Evolutionary conservation across 2,329 filamentous ascomycete species (phyloP).

Genomic region (Incumbomyces lentus): DNA sequence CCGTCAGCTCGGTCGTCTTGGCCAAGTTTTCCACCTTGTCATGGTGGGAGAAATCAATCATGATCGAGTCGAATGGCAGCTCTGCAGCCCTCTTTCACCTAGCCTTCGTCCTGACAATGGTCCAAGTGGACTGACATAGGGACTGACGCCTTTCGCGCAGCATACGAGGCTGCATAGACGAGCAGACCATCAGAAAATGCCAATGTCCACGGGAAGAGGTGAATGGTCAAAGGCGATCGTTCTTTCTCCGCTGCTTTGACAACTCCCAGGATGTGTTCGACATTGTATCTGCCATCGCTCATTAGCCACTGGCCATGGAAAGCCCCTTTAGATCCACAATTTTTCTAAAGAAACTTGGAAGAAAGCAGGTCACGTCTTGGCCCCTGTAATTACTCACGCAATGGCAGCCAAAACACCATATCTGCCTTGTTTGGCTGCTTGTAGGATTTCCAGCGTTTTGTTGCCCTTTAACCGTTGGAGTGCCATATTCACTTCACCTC

Average conservation of each 20-base stretch:
- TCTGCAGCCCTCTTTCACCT: slow-evolving; percentile 51
- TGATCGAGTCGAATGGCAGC: slow-evolving; percentile 54
- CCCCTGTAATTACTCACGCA: too few species aligned
- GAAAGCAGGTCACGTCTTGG: too few species aligned
- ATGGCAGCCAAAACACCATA: slow-evolving; percentile 28
- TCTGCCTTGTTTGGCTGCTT: slow-evolving; percentile 21
- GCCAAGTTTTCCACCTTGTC: slow-evolving; percentile 59
- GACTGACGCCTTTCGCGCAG: slow-evolving; percentile 34
- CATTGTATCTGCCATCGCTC: slow-evolving; percentile 41
- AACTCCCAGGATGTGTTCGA: slow-evolving; percentile 59
- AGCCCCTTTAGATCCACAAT: too few species aligned
- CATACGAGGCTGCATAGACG: slow-evolving; percentile 45
- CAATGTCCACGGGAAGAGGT: slow-evolving; percentile 65
- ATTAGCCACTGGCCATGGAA: too few species aligned
- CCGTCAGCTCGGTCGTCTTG: slow-evolving; percentile 51
- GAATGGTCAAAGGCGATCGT: slow-evolving; percentile 57
- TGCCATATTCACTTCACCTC: too few species aligned
- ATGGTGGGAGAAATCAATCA: slow-evolving; percentile 68
- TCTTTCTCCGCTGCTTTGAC: slow-evolving; percentile 60
- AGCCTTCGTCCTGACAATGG: slow-evolving; percentile 48
- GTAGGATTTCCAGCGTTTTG: slow-evolving; percentile 20
- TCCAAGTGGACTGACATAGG: too few species aligned
- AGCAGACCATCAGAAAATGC: slow-evolving; percentile 51
- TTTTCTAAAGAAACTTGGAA: too few species aligned
- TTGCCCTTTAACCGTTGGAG: slow-evolving; percentile 6